Evolutionary conservation across 768 basidiomycete species (phyloP), one percentile per base, ranked within the genome.

Genomic region (Tephrocybe sp.): DNA sequence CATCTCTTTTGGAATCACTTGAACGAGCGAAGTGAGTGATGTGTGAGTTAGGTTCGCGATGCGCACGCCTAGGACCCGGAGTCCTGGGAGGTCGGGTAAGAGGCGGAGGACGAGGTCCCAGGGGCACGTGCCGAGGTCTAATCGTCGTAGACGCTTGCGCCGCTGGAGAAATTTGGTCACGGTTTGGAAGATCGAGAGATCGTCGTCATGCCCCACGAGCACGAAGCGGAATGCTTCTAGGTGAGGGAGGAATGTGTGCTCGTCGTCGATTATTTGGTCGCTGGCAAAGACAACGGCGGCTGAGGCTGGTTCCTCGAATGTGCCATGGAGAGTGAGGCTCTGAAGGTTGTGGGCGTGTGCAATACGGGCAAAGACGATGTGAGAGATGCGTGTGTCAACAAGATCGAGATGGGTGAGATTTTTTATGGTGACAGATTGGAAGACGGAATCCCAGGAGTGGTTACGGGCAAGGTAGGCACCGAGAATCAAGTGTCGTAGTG

Each of bases 381-480:
- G 78, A 13, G 80, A 82, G 41, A 87, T 82, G n/a, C 78, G 73
- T 7, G 84, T 86, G 61, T 85, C 84, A 30, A 86, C 83, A 36
- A 86, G 76, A 58, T 87, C 83, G 50, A 86, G 78, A 53, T 84
- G 83, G 4, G 84, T 85, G 49, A 87, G 76, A 56, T 82, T 80
- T 43, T 79, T 75, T 59, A 87, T 84, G 0, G 83, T 81, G 9
- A 73, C 70, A 3, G 78, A 80, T 61, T 80, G 74, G 69, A 86
- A 86, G 1, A 78, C 80, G 34, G 69, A 70, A 68, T 86, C 84
- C 83, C 83, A 86, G 4, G 81, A 83, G 58, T 86, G 84, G 44
- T 75, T 70, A 32, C 83, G 75, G 41, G 74, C 73, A 25, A 86
- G 79, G 62, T 83, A 84, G n/a, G 83, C 84, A n/a, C 83, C 83